Evolutionary conservation across 2,329 filamentous ascomycete species (phyloP).

Genomic region (Chaetomium globosum): DNA sequence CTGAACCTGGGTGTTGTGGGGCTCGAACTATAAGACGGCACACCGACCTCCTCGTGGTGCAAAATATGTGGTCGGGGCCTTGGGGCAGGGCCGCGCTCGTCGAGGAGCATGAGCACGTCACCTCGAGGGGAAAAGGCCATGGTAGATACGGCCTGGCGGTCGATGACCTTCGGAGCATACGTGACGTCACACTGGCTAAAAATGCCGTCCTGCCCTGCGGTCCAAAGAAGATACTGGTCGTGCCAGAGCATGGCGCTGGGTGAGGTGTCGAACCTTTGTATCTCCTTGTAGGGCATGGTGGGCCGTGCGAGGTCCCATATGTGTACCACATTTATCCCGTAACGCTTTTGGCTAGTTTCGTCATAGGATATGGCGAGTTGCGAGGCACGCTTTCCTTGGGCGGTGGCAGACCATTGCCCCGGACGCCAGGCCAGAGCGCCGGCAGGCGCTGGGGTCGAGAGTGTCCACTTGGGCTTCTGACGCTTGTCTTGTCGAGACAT

Average conservation of each 20-base stretch:
- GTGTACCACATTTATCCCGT: conserved; percentile 62
- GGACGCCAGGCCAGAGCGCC: conserved; percentile 65
- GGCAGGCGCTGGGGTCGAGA: conserved; percentile 63
- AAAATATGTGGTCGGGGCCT: conserved; percentile 48
- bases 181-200: conserved; percentile 68
- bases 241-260: conserved; percentile 65
- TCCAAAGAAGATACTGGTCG: conserved; percentile 67
- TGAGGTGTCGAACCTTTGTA: conserved; percentile 61
- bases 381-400: conserved; percentile 61
- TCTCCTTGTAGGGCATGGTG: conserved; percentile 67
- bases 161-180: conserved; percentile 64
- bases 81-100: conserved; percentile 55
- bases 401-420: conserved; percentile 65
- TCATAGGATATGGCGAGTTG: conserved; percentile 66
- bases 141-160: conserved; percentile 63
- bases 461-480: conserved; percentile 65
- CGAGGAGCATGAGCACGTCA: conserved; percentile 63
- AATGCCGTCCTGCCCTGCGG: conserved; percentile 61
- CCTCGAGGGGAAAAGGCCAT: conserved; percentile 63
- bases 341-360: conserved; percentile 55
- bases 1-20: conserved; percentile 55
- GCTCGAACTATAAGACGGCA: conserved; percentile 53
- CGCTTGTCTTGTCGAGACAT: conserved; percentile 62
- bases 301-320: conserved; percentile 71
- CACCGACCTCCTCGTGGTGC: conserved; percentile 40